A percentile compares a stretch with the other conserved stretches of the same genome.
phyloP scores from a whole-genome alignment of 1,139 yeast genomes.

The Yamadazyma buinensis region DNA sequence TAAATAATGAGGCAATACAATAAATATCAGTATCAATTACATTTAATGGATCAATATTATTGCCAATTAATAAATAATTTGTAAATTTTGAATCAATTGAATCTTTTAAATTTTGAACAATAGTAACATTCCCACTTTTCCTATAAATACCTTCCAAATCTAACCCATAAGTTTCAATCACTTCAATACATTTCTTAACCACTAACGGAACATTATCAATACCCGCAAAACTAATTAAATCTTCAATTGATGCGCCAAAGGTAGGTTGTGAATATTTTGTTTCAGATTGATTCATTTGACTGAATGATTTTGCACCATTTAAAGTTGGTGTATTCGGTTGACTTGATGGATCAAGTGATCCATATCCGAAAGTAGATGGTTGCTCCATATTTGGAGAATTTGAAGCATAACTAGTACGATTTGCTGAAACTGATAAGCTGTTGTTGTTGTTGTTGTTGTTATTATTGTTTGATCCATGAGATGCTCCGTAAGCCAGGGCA shows the following conservation, averaged over 20 bases:
- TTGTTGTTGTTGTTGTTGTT: background rate
- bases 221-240: slow-evolving; percentile 71
- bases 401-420: background rate
- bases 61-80: slow-evolving; percentile 46
- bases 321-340: slow-evolving; percentile 22
- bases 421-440: background rate
- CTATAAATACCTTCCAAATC: slow-evolving; percentile 88
- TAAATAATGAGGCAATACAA: slow-evolving; percentile 67
- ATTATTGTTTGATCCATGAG: slow-evolving; percentile 8
- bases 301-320: slow-evolving; percentile 42
- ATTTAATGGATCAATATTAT: slow-evolving; percentile 41
- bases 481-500: slow-evolving; percentile 17
- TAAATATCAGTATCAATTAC: slow-evolving; percentile 67
- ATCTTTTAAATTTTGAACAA: slow-evolving; percentile 68
- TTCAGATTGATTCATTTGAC: slow-evolving; percentile 4
- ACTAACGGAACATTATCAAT: slow-evolving; percentile 88
- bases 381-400: slow-evolving; percentile 5
- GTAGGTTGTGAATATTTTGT: slow-evolving; percentile 44
- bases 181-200: slow-evolving; percentile 83
- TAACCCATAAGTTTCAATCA: slow-evolving; percentile 78
- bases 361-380: slow-evolving; percentile 16
- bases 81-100: slow-evolving; percentile 78
- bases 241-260: slow-evolving; percentile 79
- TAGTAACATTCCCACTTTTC: slow-evolving; percentile 72
- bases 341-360: slow-evolving; percentile 39